Percentiles rank a stretch among this genome's conserved stretches.
phyloP scores from a whole-genome alignment of 257 asterid species.

The Haberlea rhodopensis region DNA sequence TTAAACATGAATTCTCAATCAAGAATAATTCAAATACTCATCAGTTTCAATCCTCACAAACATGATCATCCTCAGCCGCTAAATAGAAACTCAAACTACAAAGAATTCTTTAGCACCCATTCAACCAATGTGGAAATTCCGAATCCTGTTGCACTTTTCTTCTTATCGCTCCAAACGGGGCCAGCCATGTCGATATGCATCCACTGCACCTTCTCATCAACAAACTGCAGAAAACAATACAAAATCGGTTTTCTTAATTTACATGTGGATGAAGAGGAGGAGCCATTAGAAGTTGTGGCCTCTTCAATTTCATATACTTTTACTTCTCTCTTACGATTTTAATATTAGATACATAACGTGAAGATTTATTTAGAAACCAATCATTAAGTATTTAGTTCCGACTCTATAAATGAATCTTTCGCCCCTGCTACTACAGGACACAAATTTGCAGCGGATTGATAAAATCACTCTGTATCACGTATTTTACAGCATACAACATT shows the following conservation, averaged over 20 bases:
- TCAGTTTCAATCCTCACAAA: not conserved
- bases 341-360: not conserved
- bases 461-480: too few species aligned
- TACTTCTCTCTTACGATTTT: not conserved
- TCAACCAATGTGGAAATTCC: conserved; percentile 81
- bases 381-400: not conserved
- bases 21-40: not conserved
- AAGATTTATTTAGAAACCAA: too few species aligned
- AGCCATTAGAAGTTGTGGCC: not conserved
- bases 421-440: not conserved
- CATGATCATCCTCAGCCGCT: not conserved
- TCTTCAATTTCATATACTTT: not conserved
- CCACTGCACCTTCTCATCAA: conserved; percentile 94
- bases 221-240: conserved; percentile 56
- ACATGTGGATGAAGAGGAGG: not conserved
- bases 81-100: conserved; percentile 21
- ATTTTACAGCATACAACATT: too few species aligned
- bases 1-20: not conserved
- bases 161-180: conserved; percentile 83
- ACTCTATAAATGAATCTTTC: too few species aligned
- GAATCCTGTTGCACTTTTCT: conserved; percentile 81
- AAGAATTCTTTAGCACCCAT: conserved; percentile 84
- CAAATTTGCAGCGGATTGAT: not conserved
- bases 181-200: conserved; percentile 97
- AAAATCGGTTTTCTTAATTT: not conserved